These are phyloP conservation scores for Sarcodon aspratus DNA, from an alignment of 768 basidiomycete genomes.

Conservation along the genomic window DNA sequence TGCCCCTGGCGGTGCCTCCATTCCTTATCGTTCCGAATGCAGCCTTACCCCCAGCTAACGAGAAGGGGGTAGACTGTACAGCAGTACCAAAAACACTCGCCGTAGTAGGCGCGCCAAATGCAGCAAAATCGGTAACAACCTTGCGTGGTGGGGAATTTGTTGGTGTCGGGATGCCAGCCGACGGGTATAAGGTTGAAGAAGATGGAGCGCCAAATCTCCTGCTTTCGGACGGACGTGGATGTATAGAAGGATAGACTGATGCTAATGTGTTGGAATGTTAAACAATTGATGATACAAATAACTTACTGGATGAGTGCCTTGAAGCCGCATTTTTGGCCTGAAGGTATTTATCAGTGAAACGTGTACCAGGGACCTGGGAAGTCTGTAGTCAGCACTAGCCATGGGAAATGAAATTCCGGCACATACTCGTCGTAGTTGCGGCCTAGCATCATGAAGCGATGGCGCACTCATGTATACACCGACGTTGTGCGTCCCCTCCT, in stretches of 20 bases:
- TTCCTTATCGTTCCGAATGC: slow-evolving; percentile 74
- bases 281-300: background rate
- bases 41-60: slow-evolving; percentile 67
- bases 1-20: slow-evolving; percentile 25
- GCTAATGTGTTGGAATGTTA: background rate
- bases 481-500: slow-evolving; percentile 86
- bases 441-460: slow-evolving; percentile 61
- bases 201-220: background rate
- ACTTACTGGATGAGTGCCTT: slow-evolving; percentile 16
- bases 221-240: background rate
- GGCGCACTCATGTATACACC: slow-evolving; percentile 68
- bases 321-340: slow-evolving; percentile 52
- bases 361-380: slow-evolving; percentile 77
- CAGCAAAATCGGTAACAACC: slow-evolving; percentile 80
- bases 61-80: slow-evolving; percentile 72
- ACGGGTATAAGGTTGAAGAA: slow-evolving; percentile 17
- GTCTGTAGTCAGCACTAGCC: slow-evolving; percentile 2
- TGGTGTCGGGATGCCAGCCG: slow-evolving; percentile 11
- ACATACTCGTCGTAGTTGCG: slow-evolving; percentile 67
- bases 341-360: slow-evolving; percentile 95
- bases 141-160: slow-evolving; percentile 69
- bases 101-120: slow-evolving; percentile 67
- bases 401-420: background rate
- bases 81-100: slow-evolving; percentile 79
- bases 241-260: slow-evolving; percentile 8